These are phyloP conservation scores for Candida corydali DNA, from an alignment of 805 yeast species.

Conservation along the genomic window DNA sequence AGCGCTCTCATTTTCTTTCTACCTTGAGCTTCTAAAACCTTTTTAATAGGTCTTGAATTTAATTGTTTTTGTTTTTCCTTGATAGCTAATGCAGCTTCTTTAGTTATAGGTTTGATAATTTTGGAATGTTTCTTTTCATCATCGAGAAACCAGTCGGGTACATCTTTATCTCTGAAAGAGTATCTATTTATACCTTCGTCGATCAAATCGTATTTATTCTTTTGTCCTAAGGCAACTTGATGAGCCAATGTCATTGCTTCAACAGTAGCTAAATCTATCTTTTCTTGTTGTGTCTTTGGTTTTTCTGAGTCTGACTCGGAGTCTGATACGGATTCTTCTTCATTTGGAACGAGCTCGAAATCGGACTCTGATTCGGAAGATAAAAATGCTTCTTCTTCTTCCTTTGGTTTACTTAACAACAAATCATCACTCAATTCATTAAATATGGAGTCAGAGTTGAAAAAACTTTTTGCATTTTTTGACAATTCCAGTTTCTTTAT, in stretches of 20 bases:
- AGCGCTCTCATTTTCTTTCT: slow-evolving; percentile 93
- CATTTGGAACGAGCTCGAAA: slow-evolving; percentile 39
- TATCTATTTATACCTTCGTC: slow-evolving; percentile 92
- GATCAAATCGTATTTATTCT: slow-evolving; percentile 75
- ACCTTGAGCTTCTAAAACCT: slow-evolving; percentile 96
- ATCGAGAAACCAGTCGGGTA: slow-evolving; percentile 96
- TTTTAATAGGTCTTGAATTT: slow-evolving; percentile 97
- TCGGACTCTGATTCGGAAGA: slow-evolving; percentile 39
- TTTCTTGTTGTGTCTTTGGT: slow-evolving; percentile 50
- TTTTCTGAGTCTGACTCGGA: slow-evolving; percentile 34
- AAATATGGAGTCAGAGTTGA: slow-evolving; percentile 37
- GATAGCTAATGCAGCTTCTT: slow-evolving; percentile 58
- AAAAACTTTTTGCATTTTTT: slow-evolving; percentile 34
- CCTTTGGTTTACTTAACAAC: slow-evolving; percentile 39
- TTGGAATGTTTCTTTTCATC: slow-evolving; percentile 87
- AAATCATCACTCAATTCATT: slow-evolving; percentile 44
- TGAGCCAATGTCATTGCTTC: slow-evolving; percentile 99
- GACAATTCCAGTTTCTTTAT: slow-evolving; percentile 39
- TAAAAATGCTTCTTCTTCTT: slow-evolving; percentile 7
- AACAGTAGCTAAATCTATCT: slow-evolving; percentile 81
- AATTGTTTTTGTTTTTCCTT: slow-evolving; percentile 49
- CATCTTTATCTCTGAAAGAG: slow-evolving; percentile 84
- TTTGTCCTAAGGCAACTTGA: slow-evolving; percentile 86
- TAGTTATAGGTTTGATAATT: slow-evolving; percentile 86
- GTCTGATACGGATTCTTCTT: slow-evolving; percentile 35